These are phyloP conservation scores for Kodamaea restingae DNA, from an alignment of 805 yeast species.

Conservation along the genomic window DNA sequence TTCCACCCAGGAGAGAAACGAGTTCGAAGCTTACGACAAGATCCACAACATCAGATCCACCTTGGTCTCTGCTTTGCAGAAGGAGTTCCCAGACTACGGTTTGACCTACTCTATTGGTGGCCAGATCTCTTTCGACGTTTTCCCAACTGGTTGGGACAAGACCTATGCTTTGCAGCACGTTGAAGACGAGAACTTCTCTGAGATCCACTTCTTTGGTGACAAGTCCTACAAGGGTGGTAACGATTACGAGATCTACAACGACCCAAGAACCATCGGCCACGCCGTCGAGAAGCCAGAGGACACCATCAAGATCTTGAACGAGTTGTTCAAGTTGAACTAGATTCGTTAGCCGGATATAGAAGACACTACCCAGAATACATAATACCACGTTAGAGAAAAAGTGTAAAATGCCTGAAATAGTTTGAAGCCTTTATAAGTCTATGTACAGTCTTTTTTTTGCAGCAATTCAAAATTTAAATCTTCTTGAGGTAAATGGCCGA, in stretches of 20 bases:
- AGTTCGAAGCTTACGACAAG: conserved; percentile 81
- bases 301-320: conserved; percentile 80
- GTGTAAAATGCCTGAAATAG: too few relatives aligned
- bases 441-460: too few relatives aligned
- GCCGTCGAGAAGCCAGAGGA: conserved; percentile 87
- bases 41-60: conserved; percentile 76
- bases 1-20: conserved; percentile 87
- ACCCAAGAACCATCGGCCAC: conserved; percentile 92
- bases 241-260: conserved; percentile 94
- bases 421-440: too few relatives aligned
- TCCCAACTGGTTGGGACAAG: conserved; percentile 99
- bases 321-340: conserved; percentile 54
- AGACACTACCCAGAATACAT: background rate
- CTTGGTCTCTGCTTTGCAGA: conserved; percentile 80
- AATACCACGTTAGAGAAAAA: too few relatives aligned
- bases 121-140: conserved; percentile 97
- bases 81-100: conserved; percentile 75
- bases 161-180: conserved; percentile 96
- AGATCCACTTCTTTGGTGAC: conserved; percentile 98
- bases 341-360: too few relatives aligned
- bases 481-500: conserved; percentile 61
- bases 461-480: too few relatives aligned
- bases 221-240: conserved; percentile 96
- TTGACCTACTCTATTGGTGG: conserved; percentile 98
- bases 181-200: conserved; percentile 73